Evolutionary conservation across 1,139 yeast species (phyloP).

Genomic region (Meyerozyma sp.): DNA sequence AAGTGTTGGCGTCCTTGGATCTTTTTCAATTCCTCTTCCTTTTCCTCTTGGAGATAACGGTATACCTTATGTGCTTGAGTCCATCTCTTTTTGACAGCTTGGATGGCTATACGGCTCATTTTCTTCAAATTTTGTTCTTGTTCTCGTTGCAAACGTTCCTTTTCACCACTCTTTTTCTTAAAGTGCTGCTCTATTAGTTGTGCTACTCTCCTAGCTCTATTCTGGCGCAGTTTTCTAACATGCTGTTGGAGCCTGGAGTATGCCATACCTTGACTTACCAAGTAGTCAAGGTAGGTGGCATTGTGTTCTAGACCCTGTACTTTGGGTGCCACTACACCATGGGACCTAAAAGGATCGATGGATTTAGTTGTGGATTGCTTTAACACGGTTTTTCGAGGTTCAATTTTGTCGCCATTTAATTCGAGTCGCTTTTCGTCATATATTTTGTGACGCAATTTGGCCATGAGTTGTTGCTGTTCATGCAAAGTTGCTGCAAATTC

Average conservation of each 20-base stretch:
- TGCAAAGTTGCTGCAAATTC: constrained; percentile 28
- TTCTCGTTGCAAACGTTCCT: constrained; percentile 71
- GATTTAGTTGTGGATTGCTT: constrained; percentile 41
- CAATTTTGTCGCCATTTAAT: constrained; percentile 40
- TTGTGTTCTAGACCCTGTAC: constrained; percentile 36
- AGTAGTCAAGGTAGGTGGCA: constrained; percentile 63
- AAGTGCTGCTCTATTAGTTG: constrained; percentile 84
- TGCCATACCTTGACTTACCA: constrained; percentile 69
- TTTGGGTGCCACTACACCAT: constrained; percentile 35
- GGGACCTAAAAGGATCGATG: constrained; percentile 36
- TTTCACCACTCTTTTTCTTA: constrained; percentile 81
- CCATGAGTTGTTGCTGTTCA: constrained; percentile 29
- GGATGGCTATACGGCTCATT: constrained; percentile 73
- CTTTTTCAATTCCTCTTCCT: constrained; percentile 65
- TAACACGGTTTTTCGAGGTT: constrained; percentile 38
- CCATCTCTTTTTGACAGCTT: constrained; percentile 91
- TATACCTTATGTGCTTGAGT: constrained; percentile 81
- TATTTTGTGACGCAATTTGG: constrained; percentile 26
- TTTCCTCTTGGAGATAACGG: constrained; percentile 44
- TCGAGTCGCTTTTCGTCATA: constrained; percentile 33
- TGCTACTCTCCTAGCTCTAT: constrained; percentile 69
- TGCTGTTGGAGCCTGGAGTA: constrained; percentile 71
- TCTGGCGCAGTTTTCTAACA: constrained; percentile 57
- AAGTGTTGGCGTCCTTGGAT: constrained; percentile 83
- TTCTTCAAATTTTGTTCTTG: constrained; percentile 61